Percentiles rank a stretch among this genome's conserved stretches.
phyloP scores from a whole-genome alignment of 257 asterid genomes.

The Nicotiana knightiana region DNA sequence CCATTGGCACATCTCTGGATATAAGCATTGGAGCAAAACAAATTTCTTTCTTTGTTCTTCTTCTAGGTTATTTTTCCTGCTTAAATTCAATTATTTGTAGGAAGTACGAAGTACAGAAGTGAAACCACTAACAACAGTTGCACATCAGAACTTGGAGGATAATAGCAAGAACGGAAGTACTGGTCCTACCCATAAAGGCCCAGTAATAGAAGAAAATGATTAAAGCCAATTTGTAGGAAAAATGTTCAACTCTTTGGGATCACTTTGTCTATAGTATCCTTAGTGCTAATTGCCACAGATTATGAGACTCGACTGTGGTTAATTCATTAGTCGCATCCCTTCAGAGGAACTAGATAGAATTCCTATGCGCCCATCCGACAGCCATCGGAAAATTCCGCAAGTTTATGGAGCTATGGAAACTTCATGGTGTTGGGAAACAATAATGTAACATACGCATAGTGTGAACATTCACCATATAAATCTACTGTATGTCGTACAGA shows the following conservation, averaged over 20 bases:
- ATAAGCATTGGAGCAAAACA: neutral
- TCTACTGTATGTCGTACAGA: neutral
- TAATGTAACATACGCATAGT: neutral
- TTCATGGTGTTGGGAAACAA: neutral
- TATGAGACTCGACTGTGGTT: neutral
- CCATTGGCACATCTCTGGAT: neutral
- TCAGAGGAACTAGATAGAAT: conserved; percentile 2
- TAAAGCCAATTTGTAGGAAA: neutral
- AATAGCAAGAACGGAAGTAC: neutral
- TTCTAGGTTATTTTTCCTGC: neutral
- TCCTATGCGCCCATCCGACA: neutral
- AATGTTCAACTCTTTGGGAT: neutral
- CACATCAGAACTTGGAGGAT: neutral
- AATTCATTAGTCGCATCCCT: neutral
- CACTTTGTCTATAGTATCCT: neutral
- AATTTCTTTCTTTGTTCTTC: neutral
- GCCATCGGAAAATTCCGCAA: neutral
- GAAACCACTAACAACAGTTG: neutral
- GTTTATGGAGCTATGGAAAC: neutral
- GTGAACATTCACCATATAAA: neutral
- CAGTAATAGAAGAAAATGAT: neutral
- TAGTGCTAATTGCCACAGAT: neutral
- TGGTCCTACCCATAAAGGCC: neutral
- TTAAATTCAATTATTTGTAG: neutral
- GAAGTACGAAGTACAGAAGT: neutral